Conservation (phyloP, 352 stramenopile species). For the Globisporangium recalcitrans region DNA sequence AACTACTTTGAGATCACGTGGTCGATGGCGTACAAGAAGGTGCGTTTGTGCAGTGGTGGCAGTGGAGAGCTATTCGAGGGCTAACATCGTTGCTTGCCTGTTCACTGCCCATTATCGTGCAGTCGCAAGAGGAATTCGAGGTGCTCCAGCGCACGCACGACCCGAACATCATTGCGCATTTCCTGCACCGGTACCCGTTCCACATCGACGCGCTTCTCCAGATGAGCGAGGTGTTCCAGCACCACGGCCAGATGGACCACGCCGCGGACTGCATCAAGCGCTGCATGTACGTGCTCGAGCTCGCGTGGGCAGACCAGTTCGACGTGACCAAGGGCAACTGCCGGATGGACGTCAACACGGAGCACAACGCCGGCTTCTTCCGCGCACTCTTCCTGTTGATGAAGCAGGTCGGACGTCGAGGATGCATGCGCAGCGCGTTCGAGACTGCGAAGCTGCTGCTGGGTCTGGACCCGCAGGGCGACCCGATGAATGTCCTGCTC, state of each 20-base stretch:
- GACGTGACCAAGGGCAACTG: conserved; percentile 76
- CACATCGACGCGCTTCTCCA: conserved; percentile 81
- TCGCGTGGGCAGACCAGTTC: conserved; percentile 81
- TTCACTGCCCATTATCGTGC: background rate
- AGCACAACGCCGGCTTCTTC: conserved; percentile 79
- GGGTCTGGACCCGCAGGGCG: conserved; percentile 66
- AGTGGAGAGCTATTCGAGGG: background rate
- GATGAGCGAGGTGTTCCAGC: conserved; percentile 86
- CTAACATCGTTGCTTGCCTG: background rate
- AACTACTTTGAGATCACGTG: conserved; percentile 84
- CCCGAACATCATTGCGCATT: conserved; percentile 75
- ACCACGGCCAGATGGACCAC: conserved; percentile 86
- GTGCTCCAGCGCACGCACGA: conserved; percentile 79
- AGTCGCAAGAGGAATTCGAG: conserved; percentile 81
- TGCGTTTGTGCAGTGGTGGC: background rate
- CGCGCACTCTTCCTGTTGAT: conserved; percentile 72
- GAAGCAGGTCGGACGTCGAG: conserved; percentile 78
- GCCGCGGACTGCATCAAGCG: conserved; percentile 80
- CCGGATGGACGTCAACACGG: conserved; percentile 74
- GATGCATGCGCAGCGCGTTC: conserved; percentile 82
- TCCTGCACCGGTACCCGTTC: conserved; percentile 79
- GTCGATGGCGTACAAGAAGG: conserved; percentile 88
- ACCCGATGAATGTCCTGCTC: conserved; percentile 77
- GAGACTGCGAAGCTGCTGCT: conserved; percentile 74
- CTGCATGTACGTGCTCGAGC: conserved; percentile 78